Evolutionary conservation across 2,329 filamentous ascomycete genomes (phyloP), one percentile per base, ranked within the genome.

Genomic region (Arthrobotrys conoides): DNA sequence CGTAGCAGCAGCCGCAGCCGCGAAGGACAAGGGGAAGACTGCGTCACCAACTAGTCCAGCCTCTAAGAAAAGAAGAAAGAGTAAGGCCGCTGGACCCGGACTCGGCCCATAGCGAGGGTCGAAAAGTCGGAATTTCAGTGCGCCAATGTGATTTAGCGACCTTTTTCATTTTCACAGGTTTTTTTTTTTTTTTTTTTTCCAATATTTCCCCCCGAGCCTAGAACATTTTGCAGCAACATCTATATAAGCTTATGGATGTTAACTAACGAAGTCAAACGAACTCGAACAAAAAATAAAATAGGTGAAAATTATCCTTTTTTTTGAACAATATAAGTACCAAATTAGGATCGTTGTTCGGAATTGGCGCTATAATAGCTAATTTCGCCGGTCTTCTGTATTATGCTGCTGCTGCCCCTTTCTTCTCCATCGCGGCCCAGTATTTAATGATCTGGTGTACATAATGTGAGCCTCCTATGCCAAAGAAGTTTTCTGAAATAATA

Each of bases 21-120:
- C 68, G 18, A 67, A 67, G 33, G 68, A 72, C 53, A 78, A 78
- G 46, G 75, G 75, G n/a, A 78, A 78, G 53, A 72, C 68, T n/a
- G 68, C 65, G 38, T 72, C 68, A 16, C 75, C 75, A 14, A 79
- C 65, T 5, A 75, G 70, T 38, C 76, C 76, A 22, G 75, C 65
- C n/a, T 51, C 70, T 9, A 79, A 79, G 59, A 79, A 79, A 48
- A 55, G 76, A 48, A 73, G 76, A 27, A 79, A 79, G 59, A 75
- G 70, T 48, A 79, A 79, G 65, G 76, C 76, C 36, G 41, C 70
- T 12, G 70, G 76, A 10, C 46, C 69, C 14, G 70, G 76, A 3
- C 36, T 72, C 30, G 63, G 75, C 14, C 18, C 44, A 38, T 61
- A 61, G 36, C 8, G 44, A 44, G 22, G 10, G 57, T n/a, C 33